Evolutionary conservation across 345 rosid genomes (phyloP), one percentile per base, ranked within the genome.

Genomic region (Populus davidiana): DNA sequence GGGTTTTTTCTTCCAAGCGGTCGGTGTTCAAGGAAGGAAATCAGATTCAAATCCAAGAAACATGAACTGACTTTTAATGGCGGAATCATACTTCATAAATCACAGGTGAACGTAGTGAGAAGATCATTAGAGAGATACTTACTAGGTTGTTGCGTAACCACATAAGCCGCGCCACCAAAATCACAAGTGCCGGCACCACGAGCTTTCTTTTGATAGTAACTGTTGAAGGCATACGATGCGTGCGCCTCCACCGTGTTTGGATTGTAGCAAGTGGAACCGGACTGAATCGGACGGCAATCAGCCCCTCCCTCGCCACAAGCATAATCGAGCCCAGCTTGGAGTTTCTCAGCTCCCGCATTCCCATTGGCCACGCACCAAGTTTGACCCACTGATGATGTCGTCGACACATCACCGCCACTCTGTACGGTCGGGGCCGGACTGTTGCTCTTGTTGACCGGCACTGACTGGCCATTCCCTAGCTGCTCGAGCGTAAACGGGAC

Each of bases 281-380:
- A 78, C 73, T 93, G 99, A 79, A 93, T 95, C 75, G 91, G 84
- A 82, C 80, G 81, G 79, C 99, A 95, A 73, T 95, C 96, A 6
- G 98, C 99, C 13, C 87, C 89, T 67, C 99, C 99, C 77, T 92
- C 91, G 0, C 99, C 97, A 50, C 99, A 95, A 0, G 99, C 99
- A 69, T 74, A 95, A 83, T 95, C 96, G 8, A 95, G 79, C 56
- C 82, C 98, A 2, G 78, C 80, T 82, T 95, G 99, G 47, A 95
- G 83, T 83, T 86, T 88, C 77, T 87, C 87, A 59, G 86, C 74
- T 47, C 91, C 93, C 0, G 81, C 87, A 25, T 88, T 90, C 5
- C 81, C 89, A 50, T 79, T 92, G 8, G 98, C 98, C n/a, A 94
- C 92, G 71, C 98, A 94, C 97, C 97, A 94, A 2, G 73, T 72